phyloP scores from a whole-genome alignment of 352 stramenopile species.

The Pythium periplocum region DNA sequence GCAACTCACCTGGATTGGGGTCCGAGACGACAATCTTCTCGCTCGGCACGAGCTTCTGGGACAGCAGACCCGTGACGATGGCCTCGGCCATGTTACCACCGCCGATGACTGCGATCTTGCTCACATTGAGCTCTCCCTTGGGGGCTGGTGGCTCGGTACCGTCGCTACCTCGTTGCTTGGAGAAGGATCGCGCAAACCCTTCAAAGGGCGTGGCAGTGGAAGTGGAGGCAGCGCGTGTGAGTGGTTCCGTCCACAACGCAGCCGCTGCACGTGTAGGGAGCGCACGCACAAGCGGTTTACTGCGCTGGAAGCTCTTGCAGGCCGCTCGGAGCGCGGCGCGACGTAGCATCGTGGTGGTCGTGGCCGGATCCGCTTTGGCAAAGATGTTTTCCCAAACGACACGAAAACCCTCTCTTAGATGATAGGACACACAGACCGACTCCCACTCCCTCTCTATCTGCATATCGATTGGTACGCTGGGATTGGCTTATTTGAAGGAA shows the following conservation, averaged over 20 bases:
- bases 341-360: too few species aligned
- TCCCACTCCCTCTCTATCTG: too few species aligned
- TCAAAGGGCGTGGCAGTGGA: not conserved
- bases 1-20: constrained; percentile 45
- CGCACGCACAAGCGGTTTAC: too few species aligned
- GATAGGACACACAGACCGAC: not conserved
- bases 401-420: constrained; percentile 8
- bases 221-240: not conserved
- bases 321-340: too few species aligned
- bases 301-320: too few species aligned
- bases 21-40: constrained; percentile 79
- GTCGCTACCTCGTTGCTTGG: not conserved
- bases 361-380: not conserved
- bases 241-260: not conserved
- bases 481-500: too few species aligned
- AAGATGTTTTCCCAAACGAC: constrained; percentile 16
- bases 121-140: constrained; percentile 28
- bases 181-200: constrained; percentile 11
- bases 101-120: constrained; percentile 72
- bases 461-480: too few species aligned
- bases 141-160: not conserved
- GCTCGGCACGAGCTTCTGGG: constrained; percentile 53
- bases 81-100: constrained; percentile 89
- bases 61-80: constrained; percentile 76
- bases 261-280: too few species aligned